Percentiles rank a stretch among this genome's conserved stretches.
phyloP scores from a whole-genome alignment of 768 basidiomycete species.

The Lyophyllum shimeji region DNA sequence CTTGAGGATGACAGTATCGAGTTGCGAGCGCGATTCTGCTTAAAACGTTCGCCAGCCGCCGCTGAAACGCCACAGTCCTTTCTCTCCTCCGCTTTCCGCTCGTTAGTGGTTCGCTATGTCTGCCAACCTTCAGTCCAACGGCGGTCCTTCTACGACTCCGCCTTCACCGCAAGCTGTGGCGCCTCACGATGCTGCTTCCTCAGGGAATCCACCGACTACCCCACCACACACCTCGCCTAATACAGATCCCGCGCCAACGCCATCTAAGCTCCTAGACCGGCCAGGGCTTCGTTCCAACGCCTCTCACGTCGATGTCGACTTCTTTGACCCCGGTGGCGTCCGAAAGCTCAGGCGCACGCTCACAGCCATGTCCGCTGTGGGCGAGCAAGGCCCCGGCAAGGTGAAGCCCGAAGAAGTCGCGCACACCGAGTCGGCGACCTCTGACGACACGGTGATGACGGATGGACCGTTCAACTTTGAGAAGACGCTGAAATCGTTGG shows the following conservation, averaged over 20 bases:
- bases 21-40: background rate
- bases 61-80: background rate
- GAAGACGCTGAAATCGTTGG: constrained; percentile 27
- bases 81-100: background rate
- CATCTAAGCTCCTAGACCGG: constrained; percentile 4
- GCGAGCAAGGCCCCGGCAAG: background rate
- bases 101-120: background rate
- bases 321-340: constrained; percentile 57
- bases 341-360: constrained; percentile 36
- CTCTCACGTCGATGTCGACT: constrained; percentile 42
- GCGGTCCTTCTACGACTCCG: constrained; percentile 14
- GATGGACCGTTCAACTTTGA: constrained; percentile 37
- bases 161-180: constrained; percentile 14
- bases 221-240: background rate
- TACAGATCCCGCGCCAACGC: background rate
- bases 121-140: background rate
- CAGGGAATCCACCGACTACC: background rate
- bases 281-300: constrained; percentile 12
- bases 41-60: background rate
- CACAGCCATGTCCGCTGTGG: constrained; percentile 24
- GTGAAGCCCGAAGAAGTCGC: background rate
- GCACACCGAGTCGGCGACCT: constrained; percentile 12
- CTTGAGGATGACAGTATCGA: background rate
- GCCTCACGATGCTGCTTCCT: background rate
- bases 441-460: constrained; percentile 22